Conservation (phyloP, 208 protist genomes). For the Acanthamoeba royreba region DNA sequence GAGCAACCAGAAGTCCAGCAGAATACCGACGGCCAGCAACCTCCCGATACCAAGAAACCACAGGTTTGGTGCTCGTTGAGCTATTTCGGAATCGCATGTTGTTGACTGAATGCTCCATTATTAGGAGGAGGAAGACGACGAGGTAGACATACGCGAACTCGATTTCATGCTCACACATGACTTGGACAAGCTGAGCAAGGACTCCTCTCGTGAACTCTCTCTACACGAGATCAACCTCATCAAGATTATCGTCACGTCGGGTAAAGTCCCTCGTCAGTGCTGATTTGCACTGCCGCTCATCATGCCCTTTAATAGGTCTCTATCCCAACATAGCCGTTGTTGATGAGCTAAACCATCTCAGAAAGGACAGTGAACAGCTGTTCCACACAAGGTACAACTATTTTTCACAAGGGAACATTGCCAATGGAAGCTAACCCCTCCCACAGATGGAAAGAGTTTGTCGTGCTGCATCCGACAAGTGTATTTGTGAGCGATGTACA, state of each 20-base stretch:
- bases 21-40: not conserved
- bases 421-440: not conserved
- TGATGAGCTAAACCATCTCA: constrained; percentile 31
- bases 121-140: not conserved
- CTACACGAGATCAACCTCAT: constrained; percentile 52
- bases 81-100: too few species aligned
- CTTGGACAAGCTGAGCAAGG: not conserved
- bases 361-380: constrained; percentile 42
- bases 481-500: constrained; percentile 14
- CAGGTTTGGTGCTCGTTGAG: not conserved
- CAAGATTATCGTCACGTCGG: constrained; percentile 44
- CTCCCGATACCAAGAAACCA: not conserved
- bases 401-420: not conserved
- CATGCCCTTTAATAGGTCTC: not conserved
- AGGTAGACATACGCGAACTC: not conserved
- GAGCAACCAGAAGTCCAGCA: not conserved
- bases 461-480: constrained; percentile 48
- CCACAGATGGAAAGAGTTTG: constrained; percentile 28
- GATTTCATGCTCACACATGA: constrained; percentile 37
- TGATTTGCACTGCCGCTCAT: not conserved
- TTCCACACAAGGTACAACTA: constrained; percentile 48
- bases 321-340: constrained; percentile 60
- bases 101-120: too few species aligned
- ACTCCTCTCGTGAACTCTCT: not conserved
- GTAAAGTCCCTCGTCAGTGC: not conserved